Base-by-base conservation (phyloP, 2,329 filamentous ascomycete species). In the Pseudogymnoascus sp. region DNA sequence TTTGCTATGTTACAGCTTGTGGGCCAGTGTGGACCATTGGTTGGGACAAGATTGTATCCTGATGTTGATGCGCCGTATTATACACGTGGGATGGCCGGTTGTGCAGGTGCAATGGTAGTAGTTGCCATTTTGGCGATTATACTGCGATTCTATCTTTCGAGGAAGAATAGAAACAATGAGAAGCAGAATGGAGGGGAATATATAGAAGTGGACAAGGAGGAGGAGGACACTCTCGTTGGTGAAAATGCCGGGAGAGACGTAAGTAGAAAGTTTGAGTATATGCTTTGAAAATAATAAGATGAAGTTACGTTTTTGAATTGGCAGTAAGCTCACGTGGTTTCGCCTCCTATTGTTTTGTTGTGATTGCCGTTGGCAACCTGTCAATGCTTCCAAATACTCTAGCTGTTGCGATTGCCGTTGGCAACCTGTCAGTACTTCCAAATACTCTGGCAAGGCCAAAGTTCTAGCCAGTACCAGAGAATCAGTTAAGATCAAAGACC, bases 1-100 rank as follows among this genome's bases (percentile, higher is more conserved):
- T 90, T 96, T 70, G 90, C 89, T 0, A 80, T 96, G 34, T 75
- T 97, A 71, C 93, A 96, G 74, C 71, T 91, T 37, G 81, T 96
- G 12, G 93, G 73, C 0, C 73, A 74, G 62, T 73, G 70, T 64
- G 73, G 73, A 1, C 73, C 73, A 0, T 61, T 84, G 8, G 68
- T 83, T 0, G 81, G 81, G 0, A 81, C 79, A n/a, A 76, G 80
- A 64, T 70, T 84, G n/a, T 84, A 83, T 71, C 81, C 81, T 0
- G 75, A 79, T 16, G 70, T 67, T 0, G 79, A 83, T 62, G 78
- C 74, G 1, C 81, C 81, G 31, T 76, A 73, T 54, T 84, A 80
- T 71, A 73, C 77, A 0, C 75, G 69, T 61, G 81, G 81, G 0
- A 82, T 83, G 79, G 70, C 70, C 2, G 72, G 79, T 10, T 83